Base-by-base conservation (phyloP, 1,284 basidiomycete species). In the Amylostereum areolatum region DNA sequence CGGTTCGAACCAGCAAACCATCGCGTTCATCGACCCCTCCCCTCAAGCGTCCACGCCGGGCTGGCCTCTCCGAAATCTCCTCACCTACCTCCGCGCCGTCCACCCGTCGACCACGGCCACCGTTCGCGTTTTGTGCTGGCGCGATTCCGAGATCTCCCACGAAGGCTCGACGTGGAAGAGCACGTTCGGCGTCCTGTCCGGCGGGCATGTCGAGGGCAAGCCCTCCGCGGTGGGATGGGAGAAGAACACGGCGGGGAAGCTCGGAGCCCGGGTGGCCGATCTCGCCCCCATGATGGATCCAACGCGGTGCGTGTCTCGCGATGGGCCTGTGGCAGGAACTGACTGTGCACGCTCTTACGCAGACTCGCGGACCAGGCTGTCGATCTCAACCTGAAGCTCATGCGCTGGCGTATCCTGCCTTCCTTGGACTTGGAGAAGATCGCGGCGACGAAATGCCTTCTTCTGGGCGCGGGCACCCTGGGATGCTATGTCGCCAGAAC, bases 231-330 rank as follows among this genome's bases (percentile, higher is more conserved):
- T 97, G 0, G 96, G 96, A 1, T 99, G 96, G 97, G 95, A 99
- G 71, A 89, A 92, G 70, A 95, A 95, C 57, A 69, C 75, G 55
- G 73, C 85, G 61, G 86, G 86, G 10, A 96, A 95, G 62, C 73
- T 99, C 4, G 89, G 82, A 0, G 90, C 94, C 18, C 78, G 92
- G n/a, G 62, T 95, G 40, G 93, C 92, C 0, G 93, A 98, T 69
- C 69, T 99, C 3, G 93, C 90, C 5, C 89, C 94, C 0, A 89
- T 96, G 83, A 95, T 98, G 90, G 94, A 98, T 64, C 97, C 96
- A 0, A 70, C 75, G 2, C 76, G 84, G 84, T 85, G 57, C 30
- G 63, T 61, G 18, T 27, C 28, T 24, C 29, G 6, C 24, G 36
- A 30, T 28, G 25, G n/a, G 36, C 32, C 30, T 50, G 11, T 31